A percentile compares a stretch with the other conserved stretches of the same genome.
phyloP scores from a whole-genome alignment of 2,329 filamentous ascomycete genomes.

The Botrytis paeoniae region DNA sequence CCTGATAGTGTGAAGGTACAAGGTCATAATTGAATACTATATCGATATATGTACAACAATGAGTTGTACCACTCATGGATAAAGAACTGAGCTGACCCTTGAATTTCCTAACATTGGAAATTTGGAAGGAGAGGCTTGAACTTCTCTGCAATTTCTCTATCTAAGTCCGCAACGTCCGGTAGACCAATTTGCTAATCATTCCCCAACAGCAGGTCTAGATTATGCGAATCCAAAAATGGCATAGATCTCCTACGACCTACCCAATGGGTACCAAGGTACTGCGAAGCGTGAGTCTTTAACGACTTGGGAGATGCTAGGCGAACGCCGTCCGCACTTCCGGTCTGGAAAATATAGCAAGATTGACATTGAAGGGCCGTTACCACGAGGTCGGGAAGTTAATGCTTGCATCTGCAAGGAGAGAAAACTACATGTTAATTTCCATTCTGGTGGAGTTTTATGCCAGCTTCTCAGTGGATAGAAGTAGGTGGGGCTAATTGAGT shows the following conservation, averaged over 20 bases:
- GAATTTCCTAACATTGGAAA: neutral
- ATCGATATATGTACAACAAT: neutral
- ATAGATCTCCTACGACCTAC: neutral
- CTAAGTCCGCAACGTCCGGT: neutral
- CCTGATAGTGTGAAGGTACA: neutral
- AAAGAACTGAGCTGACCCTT: neutral
- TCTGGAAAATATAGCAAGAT: neutral
- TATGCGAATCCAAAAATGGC: neutral
- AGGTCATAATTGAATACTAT: neutral
- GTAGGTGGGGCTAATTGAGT: neutral
- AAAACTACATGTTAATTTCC: neutral
- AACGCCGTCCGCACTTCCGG: neutral
- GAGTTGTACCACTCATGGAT: neutral
- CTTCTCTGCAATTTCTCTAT: neutral
- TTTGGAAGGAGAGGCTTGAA: neutral
- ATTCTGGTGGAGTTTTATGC: neutral
- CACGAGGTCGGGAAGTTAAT: neutral
- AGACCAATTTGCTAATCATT: neutral
- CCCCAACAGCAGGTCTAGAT: neutral
- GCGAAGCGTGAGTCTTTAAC: neutral
- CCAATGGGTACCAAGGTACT: neutral
- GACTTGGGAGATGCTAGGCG: neutral
- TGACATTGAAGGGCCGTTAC: neutral
- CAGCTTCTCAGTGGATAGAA: neutral
- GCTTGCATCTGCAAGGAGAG: neutral